phyloP scores from a whole-genome alignment of 768 basidiomycete genomes.

The Lepiota venenata region DNA sequence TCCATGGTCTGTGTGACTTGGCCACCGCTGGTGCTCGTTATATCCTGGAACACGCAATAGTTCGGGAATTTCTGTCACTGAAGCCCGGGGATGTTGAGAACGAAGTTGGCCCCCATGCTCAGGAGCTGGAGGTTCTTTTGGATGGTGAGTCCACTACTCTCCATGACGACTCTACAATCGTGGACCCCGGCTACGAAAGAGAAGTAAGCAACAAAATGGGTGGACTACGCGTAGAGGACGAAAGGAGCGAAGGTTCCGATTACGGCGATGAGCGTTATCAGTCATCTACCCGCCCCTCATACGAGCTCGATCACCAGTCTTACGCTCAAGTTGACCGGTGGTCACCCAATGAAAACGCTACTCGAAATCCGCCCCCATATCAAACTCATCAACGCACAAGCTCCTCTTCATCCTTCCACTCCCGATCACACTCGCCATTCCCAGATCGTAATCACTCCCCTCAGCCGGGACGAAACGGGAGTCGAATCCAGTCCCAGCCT shows the following conservation, averaged over 20 bases:
- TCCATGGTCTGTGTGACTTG: constrained; percentile 75
- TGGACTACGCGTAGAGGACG: constrained; percentile 43
- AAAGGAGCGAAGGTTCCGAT: constrained; percentile 60
- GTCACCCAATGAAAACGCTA: constrained; percentile 35
- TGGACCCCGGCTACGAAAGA: constrained; percentile 32
- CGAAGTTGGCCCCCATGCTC: constrained; percentile 54
- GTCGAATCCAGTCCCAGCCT: constrained; percentile 21
- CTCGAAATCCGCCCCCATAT: constrained; percentile 37
- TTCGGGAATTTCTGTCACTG: constrained; percentile 79
- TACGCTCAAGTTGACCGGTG: constrained; percentile 34
- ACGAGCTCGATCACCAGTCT: constrained; percentile 36
- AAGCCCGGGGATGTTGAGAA: constrained; percentile 85
- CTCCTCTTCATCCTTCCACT: constrained; percentile 43
- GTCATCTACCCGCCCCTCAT: constrained; percentile 36
- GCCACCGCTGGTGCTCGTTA: constrained; percentile 65
- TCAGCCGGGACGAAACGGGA: constrained; percentile 23
- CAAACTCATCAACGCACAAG: constrained; percentile 52
- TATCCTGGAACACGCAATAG: constrained; percentile 75
- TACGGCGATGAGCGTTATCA: constrained; percentile 60
- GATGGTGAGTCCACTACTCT: constrained; percentile 23
- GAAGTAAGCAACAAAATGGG: constrained; percentile 44
- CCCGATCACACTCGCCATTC: constrained; percentile 35
- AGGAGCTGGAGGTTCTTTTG: constrained; percentile 57
- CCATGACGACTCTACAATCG: constrained; percentile 6
- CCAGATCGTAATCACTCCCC: constrained; percentile 29